Conservation (phyloP, 192 early-diverging fungal species). For the Chytriomyces confervae region DNA sequence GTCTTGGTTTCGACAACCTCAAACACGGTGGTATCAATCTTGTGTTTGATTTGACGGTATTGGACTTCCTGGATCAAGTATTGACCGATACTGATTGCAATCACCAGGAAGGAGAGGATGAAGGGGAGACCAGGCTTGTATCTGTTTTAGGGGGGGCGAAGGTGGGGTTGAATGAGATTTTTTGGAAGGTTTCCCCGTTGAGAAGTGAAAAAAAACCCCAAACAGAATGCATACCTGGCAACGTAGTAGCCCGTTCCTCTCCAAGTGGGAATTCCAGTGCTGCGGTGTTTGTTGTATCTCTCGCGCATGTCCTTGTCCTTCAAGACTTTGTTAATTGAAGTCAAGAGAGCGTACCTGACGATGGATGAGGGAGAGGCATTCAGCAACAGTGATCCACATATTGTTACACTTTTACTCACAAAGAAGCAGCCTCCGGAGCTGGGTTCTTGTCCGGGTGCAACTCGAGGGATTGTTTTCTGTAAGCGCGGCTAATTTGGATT, state of each 20-base stretch:
- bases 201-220: background rate
- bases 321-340: slow-evolving; percentile 46
- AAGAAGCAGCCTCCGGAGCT: slow-evolving; percentile 20
- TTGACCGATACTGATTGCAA: slow-evolving; percentile 46
- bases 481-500: slow-evolving; percentile 50
- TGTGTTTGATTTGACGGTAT: slow-evolving; percentile 40
- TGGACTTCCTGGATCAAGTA: slow-evolving; percentile 48
- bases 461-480: slow-evolving; percentile 47
- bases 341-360: slow-evolving; percentile 50
- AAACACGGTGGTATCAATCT: slow-evolving; percentile 21
- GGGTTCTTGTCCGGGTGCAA: slow-evolving; percentile 64
- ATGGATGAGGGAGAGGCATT: no score
- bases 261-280: slow-evolving; percentile 54
- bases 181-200: slow-evolving; percentile 32
- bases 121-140: slow-evolving; percentile 52
- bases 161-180: slow-evolving; percentile 44
- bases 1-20: slow-evolving; percentile 17
- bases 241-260: slow-evolving; percentile 48
- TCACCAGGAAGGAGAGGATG: slow-evolving; percentile 41
- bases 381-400: background rate
- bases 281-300: slow-evolving; percentile 55
- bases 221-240: slow-evolving; percentile 19
- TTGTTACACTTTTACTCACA: slow-evolving; percentile 14
- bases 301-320: slow-evolving; percentile 49
- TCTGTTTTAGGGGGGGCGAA: slow-evolving; percentile 36